A percentile compares a stretch with the other conserved stretches of the same genome.
phyloP scores from a whole-genome alignment of 2,329 filamentous ascomycete genomes.

The Fusarium torulosum region DNA sequence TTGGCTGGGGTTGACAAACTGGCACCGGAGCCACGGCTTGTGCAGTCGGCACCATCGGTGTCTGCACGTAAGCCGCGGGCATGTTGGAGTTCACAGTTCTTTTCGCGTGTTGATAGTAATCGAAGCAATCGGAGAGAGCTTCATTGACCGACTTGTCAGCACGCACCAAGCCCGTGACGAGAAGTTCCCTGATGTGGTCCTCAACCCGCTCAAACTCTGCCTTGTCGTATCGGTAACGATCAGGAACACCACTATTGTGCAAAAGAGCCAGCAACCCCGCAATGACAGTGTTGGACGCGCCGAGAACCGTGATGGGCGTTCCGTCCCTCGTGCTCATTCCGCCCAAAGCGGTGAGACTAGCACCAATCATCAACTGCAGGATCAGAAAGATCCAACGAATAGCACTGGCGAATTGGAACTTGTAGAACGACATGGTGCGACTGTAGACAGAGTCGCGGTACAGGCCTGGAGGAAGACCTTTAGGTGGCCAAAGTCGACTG shows the following conservation, averaged over 20 bases:
- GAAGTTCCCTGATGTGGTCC: constrained; percentile 63
- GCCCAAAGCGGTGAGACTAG: constrained; percentile 64
- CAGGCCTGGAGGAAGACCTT: constrained; percentile 62
- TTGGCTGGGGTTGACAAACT: not conserved
- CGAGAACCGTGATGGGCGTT: constrained; percentile 62
- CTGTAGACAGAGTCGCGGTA: constrained; percentile 62
- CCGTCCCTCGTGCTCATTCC: constrained; percentile 55
- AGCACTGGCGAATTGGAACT: constrained; percentile 59
- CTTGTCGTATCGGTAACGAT: constrained; percentile 63
- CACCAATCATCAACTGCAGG: constrained; percentile 62
- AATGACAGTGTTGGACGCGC: constrained; percentile 63
- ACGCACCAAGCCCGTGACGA: constrained; percentile 62
- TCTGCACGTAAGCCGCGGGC: constrained; percentile 57
- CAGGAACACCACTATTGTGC: constrained; percentile 67
- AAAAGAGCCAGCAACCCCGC: constrained; percentile 64
- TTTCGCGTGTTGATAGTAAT: constrained; percentile 60
- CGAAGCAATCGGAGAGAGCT: constrained; percentile 62
- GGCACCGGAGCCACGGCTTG: constrained; percentile 10
- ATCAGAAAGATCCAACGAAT: constrained; percentile 62
- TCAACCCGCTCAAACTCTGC: constrained; percentile 64
- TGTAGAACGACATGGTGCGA: constrained; percentile 59
- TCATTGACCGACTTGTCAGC: constrained; percentile 59
- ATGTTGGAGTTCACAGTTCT: constrained; percentile 62
- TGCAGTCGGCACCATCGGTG: constrained; percentile 26
- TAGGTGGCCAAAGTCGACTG: constrained; percentile 60